These are phyloP conservation scores for Mucor indicus DNA, from an alignment of 371 early-diverging fungal genomes.

Conservation along the genomic window DNA sequence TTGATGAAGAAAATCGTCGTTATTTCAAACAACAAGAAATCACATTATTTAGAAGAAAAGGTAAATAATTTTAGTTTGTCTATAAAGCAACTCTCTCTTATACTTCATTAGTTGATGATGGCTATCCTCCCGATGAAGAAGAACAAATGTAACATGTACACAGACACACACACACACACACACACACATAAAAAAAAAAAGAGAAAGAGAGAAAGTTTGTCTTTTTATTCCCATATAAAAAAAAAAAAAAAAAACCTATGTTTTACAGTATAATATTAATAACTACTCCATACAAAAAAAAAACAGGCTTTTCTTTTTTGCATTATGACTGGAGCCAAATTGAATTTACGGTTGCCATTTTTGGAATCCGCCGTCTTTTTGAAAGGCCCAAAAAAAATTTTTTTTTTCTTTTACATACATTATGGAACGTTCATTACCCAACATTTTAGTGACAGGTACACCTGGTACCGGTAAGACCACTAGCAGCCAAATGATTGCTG, in stretches of 20 bases:
- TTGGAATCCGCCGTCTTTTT: too few species aligned
- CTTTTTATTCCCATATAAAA: too few species aligned
- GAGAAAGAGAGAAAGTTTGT: neutral
- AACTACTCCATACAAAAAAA: too few species aligned
- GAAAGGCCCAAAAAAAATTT: too few species aligned
- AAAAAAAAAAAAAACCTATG: too few species aligned
- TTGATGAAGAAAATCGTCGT: slow-evolving; percentile 97
- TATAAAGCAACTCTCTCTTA: neutral
- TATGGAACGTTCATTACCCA: slow-evolving; percentile 57
- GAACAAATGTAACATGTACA: slow-evolving; percentile 7
- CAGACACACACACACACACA: too few species aligned
- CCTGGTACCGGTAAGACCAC: slow-evolving; percentile 99
- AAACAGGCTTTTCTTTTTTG: too few species aligned
- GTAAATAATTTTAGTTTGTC: slow-evolving; percentile 18
- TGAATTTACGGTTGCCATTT: too few species aligned
- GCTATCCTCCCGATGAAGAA: slow-evolving; percentile 20
- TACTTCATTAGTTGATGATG: slow-evolving; percentile 21
- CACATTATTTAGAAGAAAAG: slow-evolving; percentile 72
- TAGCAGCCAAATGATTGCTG: slow-evolving; percentile 77
- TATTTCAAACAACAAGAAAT: slow-evolving; percentile 98
- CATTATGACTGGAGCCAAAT: too few species aligned
- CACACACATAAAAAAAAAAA: neutral
- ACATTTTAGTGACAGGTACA: slow-evolving; percentile 97
- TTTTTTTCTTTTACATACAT: neutral
- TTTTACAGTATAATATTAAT: too few species aligned